phyloP scores from a whole-genome alignment of 306 rosid species.

The Alnus rubra region DNA sequence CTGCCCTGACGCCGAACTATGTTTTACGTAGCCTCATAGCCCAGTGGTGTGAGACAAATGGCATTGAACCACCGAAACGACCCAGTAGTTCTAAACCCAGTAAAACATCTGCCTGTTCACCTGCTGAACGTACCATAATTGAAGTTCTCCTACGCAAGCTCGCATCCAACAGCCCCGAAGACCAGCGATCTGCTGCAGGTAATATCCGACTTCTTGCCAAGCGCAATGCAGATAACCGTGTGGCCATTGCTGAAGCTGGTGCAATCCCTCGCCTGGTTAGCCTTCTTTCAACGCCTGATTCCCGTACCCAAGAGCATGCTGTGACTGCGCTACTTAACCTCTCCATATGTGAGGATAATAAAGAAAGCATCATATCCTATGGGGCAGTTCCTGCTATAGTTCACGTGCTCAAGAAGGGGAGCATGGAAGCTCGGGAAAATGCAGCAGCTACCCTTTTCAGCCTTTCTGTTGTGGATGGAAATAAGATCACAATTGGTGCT shows the following conservation, averaged over 20 bases:
- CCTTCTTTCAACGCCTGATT: constrained; percentile 76
- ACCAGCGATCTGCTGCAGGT: constrained; percentile 84
- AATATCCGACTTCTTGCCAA: constrained; percentile 98
- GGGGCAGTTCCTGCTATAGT: constrained; percentile 97
- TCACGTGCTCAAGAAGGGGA: constrained; percentile 84
- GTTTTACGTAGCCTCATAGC: constrained; percentile 91
- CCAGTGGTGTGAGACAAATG: constrained; percentile 99
- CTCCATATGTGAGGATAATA: constrained; percentile 88
- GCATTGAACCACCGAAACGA: constrained; percentile 88
- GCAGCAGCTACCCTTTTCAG: constrained; percentile 99
- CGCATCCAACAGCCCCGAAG: constrained; percentile 65
- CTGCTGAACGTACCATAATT: constrained; percentile 76
- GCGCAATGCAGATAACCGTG: constrained; percentile 94
- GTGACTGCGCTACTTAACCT: constrained; percentile 98
- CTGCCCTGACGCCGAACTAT: constrained; percentile 87
- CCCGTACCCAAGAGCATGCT: constrained; percentile 96
- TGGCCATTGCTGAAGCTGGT: constrained; percentile 98
- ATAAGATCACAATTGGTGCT: constrained; percentile 81
- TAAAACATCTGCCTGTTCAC: constrained; percentile 71
- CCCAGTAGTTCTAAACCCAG: constrained; percentile 60
- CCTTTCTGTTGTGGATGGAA: constrained; percentile 93
- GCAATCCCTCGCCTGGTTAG: constrained; percentile 87
- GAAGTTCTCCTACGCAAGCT: constrained; percentile 71
- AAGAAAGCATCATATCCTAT: constrained; percentile 75
- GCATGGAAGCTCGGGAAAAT: constrained; percentile 99